Base-by-base conservation (phyloP, 176 grass and related monocot species). In the Tillandsia leiboldiana region DNA sequence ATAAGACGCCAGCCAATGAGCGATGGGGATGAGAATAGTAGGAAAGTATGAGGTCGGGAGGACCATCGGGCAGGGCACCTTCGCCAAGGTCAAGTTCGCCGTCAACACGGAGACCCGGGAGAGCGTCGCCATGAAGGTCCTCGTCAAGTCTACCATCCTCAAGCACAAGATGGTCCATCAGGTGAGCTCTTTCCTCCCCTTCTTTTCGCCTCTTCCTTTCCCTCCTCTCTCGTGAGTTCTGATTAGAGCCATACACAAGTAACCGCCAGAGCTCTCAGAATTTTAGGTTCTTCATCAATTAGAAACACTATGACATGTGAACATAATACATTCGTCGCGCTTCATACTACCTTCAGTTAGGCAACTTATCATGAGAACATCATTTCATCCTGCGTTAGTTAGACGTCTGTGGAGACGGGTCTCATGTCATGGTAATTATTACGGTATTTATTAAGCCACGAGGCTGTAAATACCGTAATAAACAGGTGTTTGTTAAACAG, bases 81-180 rank as follows among this genome's bases (percentile, higher is more conserved):
- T 99, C 71, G 84, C 94, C 82, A 93, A 99, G 89, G 94, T 99
- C 15, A 92, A 93, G 82, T 83, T 87, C 80, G 94, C 89, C 18
- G 79, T 99, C 18, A 77, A 99, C 72, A 53, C 74, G 12, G 94
- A 93, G 64, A 88, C 84, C 6, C 76, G 79, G 26, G 63, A 59
- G n/a, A 70, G 69, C 72, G 94, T 93, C 69, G 89, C 89, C 69
- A 90, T 93, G 67, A 99, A 99, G 73, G 80, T 99, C 65, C 87
- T 99, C 53, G 84, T 83, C 63, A 99, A 99, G 83, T 76, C 71
- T 72, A 80, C 89, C 80, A 86, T 99, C 79, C 84, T 99, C 66
- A 63, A 81, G 80, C 77, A 93, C 75, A 91, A 75, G 74, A 93
- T 86, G 89, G 86, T 93, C 65, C 89, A 90, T 66, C 94, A 99